Conservation (phyloP, 2,329 filamentous ascomycete genomes). For the Colletotrichum liriopes region DNA sequence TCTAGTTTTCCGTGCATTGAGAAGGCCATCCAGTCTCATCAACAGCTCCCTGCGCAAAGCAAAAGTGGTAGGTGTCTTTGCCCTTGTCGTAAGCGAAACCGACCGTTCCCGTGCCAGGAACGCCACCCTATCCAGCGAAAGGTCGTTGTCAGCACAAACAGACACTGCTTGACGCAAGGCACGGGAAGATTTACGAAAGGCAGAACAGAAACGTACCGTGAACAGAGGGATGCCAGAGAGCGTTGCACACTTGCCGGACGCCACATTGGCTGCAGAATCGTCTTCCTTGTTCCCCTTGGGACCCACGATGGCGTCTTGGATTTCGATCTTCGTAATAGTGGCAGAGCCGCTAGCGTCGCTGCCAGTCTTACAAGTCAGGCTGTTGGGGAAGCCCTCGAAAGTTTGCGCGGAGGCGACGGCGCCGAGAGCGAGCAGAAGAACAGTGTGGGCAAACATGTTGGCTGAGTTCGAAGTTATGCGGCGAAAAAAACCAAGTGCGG, state of each 20-base stretch:
- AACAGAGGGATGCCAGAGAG: background rate
- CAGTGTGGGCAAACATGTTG: background rate
- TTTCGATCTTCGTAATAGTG: background rate
- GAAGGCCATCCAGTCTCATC: background rate
- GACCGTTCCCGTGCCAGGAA: background rate
- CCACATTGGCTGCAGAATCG: background rate
- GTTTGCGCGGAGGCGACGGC: slow-evolving; percentile 8
- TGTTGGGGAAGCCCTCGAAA: slow-evolving; percentile 6
- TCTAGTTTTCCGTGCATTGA: background rate
- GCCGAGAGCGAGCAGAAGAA: background rate
- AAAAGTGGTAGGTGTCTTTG: slow-evolving; percentile 9
- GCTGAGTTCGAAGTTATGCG: background rate
- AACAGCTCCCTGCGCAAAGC: background rate
- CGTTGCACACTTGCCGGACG: slow-evolving; percentile 7
- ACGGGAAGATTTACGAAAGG: background rate
- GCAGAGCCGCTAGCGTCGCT: background rate
- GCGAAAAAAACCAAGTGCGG: too few relatives aligned
- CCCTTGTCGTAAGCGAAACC: slow-evolving; percentile 4
- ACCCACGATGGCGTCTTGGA: background rate
- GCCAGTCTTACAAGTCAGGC: background rate
- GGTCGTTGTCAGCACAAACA: background rate
- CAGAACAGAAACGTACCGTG: background rate
- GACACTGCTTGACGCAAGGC: too few relatives aligned
- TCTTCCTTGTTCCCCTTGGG: background rate
- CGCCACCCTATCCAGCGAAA: background rate